These are phyloP conservation scores for Scutellaria baicalensis DNA, from an alignment of 257 asterid genomes.

Conservation along the genomic window DNA sequence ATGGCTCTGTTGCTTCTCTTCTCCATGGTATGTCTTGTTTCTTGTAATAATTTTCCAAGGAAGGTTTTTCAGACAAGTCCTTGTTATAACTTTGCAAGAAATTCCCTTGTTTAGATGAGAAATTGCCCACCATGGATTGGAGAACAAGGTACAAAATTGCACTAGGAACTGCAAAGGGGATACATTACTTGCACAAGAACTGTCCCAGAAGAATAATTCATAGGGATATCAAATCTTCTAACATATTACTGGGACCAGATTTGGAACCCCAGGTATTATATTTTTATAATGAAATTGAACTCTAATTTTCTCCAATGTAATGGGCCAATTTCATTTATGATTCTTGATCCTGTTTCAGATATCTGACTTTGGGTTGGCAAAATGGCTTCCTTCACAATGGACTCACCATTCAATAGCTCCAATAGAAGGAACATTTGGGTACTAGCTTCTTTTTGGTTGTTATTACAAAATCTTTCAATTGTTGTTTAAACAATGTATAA, in stretches of 20 bases:
- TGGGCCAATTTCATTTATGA: background rate
- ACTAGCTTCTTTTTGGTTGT: background rate
- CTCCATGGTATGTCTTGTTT: slow-evolving; percentile 46
- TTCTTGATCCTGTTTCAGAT: slow-evolving; percentile 35
- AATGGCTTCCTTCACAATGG: slow-evolving; percentile 99
- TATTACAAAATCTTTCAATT: background rate
- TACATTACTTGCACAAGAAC: slow-evolving; percentile 76
- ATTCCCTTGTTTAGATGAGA: slow-evolving; percentile 43
- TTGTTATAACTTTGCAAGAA: background rate
- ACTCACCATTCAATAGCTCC: slow-evolving; percentile 91
- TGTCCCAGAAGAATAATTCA: slow-evolving; percentile 95
- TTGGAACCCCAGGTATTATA: slow-evolving; percentile 79
- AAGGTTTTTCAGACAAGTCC: no score
- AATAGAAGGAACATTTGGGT: slow-evolving; percentile 98
- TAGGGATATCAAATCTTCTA: slow-evolving; percentile 84
- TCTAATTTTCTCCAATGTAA: background rate
- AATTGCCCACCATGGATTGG: slow-evolving; percentile 64
- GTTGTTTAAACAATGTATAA: background rate
- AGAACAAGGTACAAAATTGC: slow-evolving; percentile 81
- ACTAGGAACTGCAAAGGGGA: slow-evolving; percentile 78
- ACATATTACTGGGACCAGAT: slow-evolving; percentile 54
- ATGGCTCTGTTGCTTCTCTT: slow-evolving; percentile 85
- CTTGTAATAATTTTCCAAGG: no score
- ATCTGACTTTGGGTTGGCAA: slow-evolving; percentile 92
- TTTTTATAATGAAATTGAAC: background rate